These are phyloP conservation scores for Nicotiana obtusifolia DNA, from an alignment of 257 asterid genomes.

Conservation along the genomic window DNA sequence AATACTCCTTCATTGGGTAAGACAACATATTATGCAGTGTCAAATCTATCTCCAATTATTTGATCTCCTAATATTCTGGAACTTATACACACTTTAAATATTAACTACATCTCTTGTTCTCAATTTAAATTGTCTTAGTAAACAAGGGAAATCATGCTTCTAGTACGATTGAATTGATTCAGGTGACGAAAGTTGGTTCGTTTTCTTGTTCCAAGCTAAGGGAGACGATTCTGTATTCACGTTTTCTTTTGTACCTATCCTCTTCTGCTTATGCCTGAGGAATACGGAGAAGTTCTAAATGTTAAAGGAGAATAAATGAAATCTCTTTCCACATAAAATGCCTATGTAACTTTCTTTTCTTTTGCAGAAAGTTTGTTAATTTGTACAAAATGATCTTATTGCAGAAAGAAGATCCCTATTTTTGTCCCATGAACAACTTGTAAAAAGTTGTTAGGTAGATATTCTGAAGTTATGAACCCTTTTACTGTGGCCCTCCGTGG, in stretches of 20 bases:
- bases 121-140: not conserved
- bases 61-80: not conserved
- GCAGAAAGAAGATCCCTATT: not conserved
- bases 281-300: not conserved
- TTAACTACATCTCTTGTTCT: not conserved
- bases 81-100: not conserved
- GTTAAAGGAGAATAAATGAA: not conserved
- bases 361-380: not conserved
- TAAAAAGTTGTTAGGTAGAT: not conserved
- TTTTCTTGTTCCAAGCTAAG: not conserved
- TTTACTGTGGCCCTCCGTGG: not conserved
- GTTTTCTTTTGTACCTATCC: not conserved
- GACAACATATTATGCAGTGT: not conserved
- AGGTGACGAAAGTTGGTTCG: not conserved
- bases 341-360: not conserved
- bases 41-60: not conserved
- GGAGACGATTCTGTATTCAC: not conserved
- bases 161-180: not conserved
- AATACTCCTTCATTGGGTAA: constrained; percentile 89
- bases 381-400: not conserved
- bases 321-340: not conserved
- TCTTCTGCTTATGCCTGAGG: not conserved
- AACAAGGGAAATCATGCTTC: not conserved
- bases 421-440: not conserved
- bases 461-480: not conserved